phyloP scores from a whole-genome alignment of 305 asterid genomes.

The Solanum hybrid region DNA sequence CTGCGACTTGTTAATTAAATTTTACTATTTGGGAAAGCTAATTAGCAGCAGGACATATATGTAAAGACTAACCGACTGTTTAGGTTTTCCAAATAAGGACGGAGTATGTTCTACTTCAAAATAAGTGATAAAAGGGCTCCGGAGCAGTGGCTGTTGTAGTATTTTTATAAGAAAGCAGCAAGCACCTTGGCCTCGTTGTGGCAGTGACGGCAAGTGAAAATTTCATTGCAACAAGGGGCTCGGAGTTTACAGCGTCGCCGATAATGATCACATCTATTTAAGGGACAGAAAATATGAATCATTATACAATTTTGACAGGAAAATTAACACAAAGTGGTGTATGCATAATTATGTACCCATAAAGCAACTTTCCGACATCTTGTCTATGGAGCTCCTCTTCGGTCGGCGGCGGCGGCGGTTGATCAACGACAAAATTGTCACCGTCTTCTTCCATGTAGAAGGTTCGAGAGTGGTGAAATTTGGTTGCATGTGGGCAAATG shows the following conservation, averaged over 20 bases:
- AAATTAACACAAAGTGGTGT: not conserved
- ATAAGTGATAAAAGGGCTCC: not conserved
- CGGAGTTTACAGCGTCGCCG: constrained; percentile 74
- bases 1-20: not conserved
- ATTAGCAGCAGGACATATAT: not conserved
- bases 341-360: constrained; percentile 35
- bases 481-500: not conserved
- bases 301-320: not conserved
- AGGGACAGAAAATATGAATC: not conserved
- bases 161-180: not conserved
- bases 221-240: constrained; percentile 79
- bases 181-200: constrained; percentile 76
- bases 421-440: not conserved
- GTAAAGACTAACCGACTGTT: not conserved
- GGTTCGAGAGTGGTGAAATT: not conserved
- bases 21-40: not conserved
- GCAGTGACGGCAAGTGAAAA: constrained; percentile 90
- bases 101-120: not conserved
- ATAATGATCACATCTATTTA: constrained; percentile 70
- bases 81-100: not conserved
- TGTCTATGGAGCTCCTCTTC: constrained; percentile 9
- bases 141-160: not conserved
- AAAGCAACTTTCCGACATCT: constrained; percentile 48
- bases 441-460: not conserved
- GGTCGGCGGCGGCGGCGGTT: not conserved